Conservation (phyloP, 2,329 filamentous ascomycete species). For the Paracorniculantispora psalliotae region DNA sequence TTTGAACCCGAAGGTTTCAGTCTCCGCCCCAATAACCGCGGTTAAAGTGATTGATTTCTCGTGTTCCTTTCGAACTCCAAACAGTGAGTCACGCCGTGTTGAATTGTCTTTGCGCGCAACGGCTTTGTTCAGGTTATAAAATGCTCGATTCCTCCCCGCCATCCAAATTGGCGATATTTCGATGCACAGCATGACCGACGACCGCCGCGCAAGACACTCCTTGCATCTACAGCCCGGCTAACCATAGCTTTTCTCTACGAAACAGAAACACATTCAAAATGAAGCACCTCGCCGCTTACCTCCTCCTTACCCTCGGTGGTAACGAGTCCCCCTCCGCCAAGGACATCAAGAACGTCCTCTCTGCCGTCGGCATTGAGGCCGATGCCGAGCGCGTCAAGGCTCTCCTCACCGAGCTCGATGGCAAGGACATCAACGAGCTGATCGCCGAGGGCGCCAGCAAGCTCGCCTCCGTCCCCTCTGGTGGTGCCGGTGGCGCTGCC, state of each 20-base stretch:
- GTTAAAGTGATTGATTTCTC: constrained; percentile 99
- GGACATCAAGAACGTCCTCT: constrained; percentile 85
- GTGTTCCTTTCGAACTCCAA: constrained; percentile 54
- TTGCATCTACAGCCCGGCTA: not conserved
- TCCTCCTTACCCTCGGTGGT: constrained; percentile 91
- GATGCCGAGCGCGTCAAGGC: constrained; percentile 80
- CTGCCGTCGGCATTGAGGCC: constrained; percentile 90
- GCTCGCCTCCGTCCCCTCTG: constrained; percentile 95
- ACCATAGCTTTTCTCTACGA: constrained; percentile 12
- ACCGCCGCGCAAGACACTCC: not conserved
- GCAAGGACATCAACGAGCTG: constrained; percentile 92
- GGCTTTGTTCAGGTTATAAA: not conserved
- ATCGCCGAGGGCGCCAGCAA: constrained; percentile 86
- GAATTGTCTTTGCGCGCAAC: not conserved
- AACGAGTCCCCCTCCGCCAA: constrained; percentile 80
- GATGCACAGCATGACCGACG: not conserved
- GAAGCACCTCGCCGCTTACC: constrained; percentile 99
- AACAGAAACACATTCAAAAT: constrained; percentile 62
- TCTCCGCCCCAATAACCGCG: constrained; percentile 87
- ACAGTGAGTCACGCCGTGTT: constrained; percentile 29
- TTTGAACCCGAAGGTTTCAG: constrained; percentile 93
- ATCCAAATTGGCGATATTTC: no score
- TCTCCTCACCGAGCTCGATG: constrained; percentile 85
- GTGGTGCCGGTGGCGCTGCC: constrained; percentile 71
- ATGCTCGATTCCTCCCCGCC: not conserved